Conservation (phyloP, 768 basidiomycete species). For the Tricholomella constricta region DNA sequence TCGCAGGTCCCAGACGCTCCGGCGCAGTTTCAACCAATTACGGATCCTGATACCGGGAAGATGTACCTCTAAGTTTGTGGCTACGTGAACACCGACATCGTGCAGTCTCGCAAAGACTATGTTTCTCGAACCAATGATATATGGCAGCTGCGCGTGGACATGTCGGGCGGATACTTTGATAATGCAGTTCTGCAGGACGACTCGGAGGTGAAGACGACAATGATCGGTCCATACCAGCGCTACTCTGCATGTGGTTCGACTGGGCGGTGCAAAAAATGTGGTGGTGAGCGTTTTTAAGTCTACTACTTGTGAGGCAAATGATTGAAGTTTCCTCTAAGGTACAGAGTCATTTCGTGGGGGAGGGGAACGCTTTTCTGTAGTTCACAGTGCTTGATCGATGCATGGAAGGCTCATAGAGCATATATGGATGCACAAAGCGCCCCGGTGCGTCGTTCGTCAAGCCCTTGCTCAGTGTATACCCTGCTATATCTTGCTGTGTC, state of each 20-base stretch:
- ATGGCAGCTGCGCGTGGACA: slow-evolving; percentile 40
- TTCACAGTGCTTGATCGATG: slow-evolving; percentile 26
- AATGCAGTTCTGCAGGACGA: slow-evolving; percentile 39
- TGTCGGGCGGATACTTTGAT: slow-evolving; percentile 36
- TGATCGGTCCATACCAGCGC: slow-evolving; percentile 39
- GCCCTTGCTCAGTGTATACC: too few species aligned
- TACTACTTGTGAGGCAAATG: not conserved
- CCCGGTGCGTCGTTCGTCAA: too few species aligned
- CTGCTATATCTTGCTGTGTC: too few species aligned
- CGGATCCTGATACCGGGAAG: slow-evolving; percentile 36
- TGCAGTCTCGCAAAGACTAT: slow-evolving; percentile 27
- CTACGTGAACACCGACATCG: slow-evolving; percentile 40
- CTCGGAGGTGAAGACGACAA: slow-evolving; percentile 34
- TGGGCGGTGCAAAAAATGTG: slow-evolving; percentile 43
- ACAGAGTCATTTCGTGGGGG: slow-evolving; percentile 24
- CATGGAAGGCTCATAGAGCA: slow-evolving; percentile 33
- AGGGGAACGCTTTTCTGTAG: slow-evolving; percentile 33
- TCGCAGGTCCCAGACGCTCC: slow-evolving; percentile 43
- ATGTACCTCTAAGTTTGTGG: slow-evolving; percentile 43
- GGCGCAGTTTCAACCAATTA: slow-evolving; percentile 33
- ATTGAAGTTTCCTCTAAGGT: not conserved
- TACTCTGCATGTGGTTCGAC: slow-evolving; percentile 40
- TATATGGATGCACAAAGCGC: slow-evolving; percentile 14
- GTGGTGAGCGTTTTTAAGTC: too few species aligned
- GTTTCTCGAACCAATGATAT: slow-evolving; percentile 35